Percentiles rank a stretch among this genome's conserved stretches.
Evolutionary conservation across 108 stramenopile species (phyloP).

Genomic region (Skeletonema potamos): DNA sequence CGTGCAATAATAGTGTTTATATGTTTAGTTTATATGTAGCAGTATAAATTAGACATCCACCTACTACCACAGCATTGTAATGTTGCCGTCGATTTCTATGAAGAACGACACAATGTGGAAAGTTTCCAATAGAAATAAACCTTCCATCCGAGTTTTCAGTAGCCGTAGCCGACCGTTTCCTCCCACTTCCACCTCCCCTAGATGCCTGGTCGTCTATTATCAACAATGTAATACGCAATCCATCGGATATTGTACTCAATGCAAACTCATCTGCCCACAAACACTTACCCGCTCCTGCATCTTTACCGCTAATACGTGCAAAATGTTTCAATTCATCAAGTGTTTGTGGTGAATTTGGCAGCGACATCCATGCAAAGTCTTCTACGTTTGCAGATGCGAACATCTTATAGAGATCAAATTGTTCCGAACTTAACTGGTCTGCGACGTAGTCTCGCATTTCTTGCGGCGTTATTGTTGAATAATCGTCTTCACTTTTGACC

Average conservation of each 20-base stretch:
- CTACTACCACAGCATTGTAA: slow-evolving; percentile 37
- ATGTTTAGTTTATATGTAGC: too few species aligned
- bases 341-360: slow-evolving; percentile 8
- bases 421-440: slow-evolving; percentile 19
- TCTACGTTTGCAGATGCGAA: slow-evolving; percentile 29
- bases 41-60: too few species aligned
- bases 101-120: slow-evolving; percentile 20
- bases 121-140: slow-evolving; percentile 36
- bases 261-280: slow-evolving; percentile 45
- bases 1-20: too few species aligned
- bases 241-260: slow-evolving; percentile 37
- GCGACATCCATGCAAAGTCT: slow-evolving; percentile 28
- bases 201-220: slow-evolving; percentile 42
- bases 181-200: slow-evolving; percentile 9
- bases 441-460: slow-evolving; percentile 36
- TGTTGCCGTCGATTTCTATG: slow-evolving; percentile 40
- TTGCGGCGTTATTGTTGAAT: background rate
- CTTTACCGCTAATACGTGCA: slow-evolving; percentile 22
- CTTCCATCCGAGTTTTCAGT: slow-evolving; percentile 18
- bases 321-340: slow-evolving; percentile 25
- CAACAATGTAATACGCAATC: slow-evolving; percentile 32
- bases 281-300: slow-evolving; percentile 34
- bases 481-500: background rate
- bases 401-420: slow-evolving; percentile 33
- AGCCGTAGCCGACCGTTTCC: background rate